Evolutionary conservation across 2,329 filamentous ascomycete genomes (phyloP).

Genomic region (Cladophialophora immunda): DNA sequence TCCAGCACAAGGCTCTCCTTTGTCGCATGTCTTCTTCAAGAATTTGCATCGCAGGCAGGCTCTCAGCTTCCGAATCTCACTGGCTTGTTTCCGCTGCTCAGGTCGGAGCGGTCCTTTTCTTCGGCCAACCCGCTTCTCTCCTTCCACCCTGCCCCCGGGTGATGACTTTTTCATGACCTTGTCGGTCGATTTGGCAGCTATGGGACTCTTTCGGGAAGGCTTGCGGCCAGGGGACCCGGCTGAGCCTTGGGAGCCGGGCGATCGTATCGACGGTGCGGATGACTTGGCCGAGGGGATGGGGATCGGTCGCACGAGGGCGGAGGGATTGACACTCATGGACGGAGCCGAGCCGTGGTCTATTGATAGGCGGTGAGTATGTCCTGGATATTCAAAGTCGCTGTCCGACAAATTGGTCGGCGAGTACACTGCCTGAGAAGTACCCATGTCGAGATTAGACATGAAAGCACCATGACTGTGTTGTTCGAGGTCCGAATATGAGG

Average conservation of each 20-base stretch:
- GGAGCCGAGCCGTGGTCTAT: constrained; percentile 52
- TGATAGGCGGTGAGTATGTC: constrained; percentile 50
- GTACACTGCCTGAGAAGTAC: constrained; percentile 77
- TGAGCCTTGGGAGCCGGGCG: constrained; percentile 68
- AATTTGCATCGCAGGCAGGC: constrained; percentile 97
- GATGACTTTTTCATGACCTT: constrained; percentile 79
- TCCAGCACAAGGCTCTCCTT: constrained; percentile 92
- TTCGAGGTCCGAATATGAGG: constrained; percentile 76
- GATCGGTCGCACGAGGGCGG: constrained; percentile 73
- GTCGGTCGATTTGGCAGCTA: constrained; percentile 81
- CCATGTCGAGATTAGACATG: constrained; percentile 83
- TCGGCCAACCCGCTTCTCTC: constrained; percentile 92
- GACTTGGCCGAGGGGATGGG: constrained; percentile 57
- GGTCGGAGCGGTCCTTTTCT: constrained; percentile 88
- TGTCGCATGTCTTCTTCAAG: constrained; percentile 98
- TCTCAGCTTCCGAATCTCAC: constrained; percentile 93
- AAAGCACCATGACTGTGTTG: constrained; percentile 67
- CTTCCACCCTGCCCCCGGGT: constrained; percentile 80
- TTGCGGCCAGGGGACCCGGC: constrained; percentile 72
- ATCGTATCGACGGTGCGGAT: constrained; percentile 66
- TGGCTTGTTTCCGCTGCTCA: constrained; percentile 94
- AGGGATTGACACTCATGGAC: constrained; percentile 68
- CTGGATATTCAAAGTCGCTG: constrained; percentile 64
- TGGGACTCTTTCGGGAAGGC: constrained; percentile 74
- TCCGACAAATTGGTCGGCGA: constrained; percentile 83